Evolutionary conservation across 805 yeast genomes (phyloP), one percentile per base, ranked within the genome.

Genomic region (Isabelozyma pseudorhagii): DNA sequence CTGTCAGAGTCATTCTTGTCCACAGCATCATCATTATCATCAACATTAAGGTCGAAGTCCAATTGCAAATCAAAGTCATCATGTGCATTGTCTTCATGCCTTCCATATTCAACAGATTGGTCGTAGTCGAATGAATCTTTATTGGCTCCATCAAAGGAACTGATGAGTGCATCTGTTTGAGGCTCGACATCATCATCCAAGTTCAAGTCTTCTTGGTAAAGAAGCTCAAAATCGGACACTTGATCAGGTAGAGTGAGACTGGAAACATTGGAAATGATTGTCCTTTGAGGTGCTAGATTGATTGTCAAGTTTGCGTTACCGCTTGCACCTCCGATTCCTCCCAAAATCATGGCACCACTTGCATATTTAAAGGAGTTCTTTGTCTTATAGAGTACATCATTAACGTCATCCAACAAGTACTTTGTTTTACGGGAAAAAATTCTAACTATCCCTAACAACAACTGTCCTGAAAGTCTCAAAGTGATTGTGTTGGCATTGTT

Each of bases 341-440:
- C 64, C 21, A 57, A 51, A 28, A 43, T 54, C 15, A 52, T 51
- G 17, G 57, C 55, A 5, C 75, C 74, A 56, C 69, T 70, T 38
- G 74, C 74, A 38, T 62, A 60, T 54, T 69, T 68, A 66, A 89
- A 87, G 2, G 89, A 80, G 36, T 86, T 79, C 60, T 87, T 88
- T 60, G 91, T 73, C 58, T 83, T 85, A 54, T 82, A 68, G 51
- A 90, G 66, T 3, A 90, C 86, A 56, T 88, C 96, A 45, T 83
- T 79, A 40, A 89, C 93, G 62, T 92, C 97, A 49, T 89, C 96
- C 45, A 87, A 72, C 21, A 92, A 71, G 55, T 88, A 88, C 57
- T 85, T 86, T 27, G 97, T 89, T 66, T 92, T 89, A 51, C 93
- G 75, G 10, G 94, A 84, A 66, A 90, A 92, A 18, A 92, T 92